Evolutionary conservation across 2,329 filamentous ascomycete genomes (phyloP).

Genomic region (Neoascochyta sp.): DNA sequence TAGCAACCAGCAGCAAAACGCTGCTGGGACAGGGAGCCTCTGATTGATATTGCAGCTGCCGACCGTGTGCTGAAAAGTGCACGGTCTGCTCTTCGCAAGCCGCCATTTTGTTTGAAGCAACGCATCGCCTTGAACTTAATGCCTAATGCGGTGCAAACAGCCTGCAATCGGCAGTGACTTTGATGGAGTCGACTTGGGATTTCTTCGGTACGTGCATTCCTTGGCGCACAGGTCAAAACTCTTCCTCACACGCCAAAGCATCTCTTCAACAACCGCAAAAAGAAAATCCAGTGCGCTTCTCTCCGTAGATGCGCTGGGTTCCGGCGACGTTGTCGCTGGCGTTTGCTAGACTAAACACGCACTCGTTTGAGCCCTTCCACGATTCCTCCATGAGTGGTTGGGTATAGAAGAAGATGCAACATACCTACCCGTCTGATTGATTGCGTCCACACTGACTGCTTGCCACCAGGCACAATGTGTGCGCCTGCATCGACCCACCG

Average conservation of each 20-base stretch:
- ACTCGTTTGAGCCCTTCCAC: constrained; percentile 39
- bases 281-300: constrained; percentile 32
- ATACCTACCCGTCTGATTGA: no score
- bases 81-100: constrained; percentile 20
- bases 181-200: no score
- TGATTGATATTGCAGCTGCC: constrained; percentile 5
- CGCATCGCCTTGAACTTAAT: constrained; percentile 33
- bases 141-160: not conserved
- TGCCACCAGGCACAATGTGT: constrained; percentile 11
- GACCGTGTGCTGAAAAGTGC: constrained; percentile 8
- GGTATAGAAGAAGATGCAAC: constrained; percentile 36
- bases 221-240: not conserved
- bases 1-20: no score
- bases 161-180: constrained; percentile 1
- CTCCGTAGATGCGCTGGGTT: constrained; percentile 31
- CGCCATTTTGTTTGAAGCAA: constrained; percentile 34
- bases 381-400: constrained; percentile 28
- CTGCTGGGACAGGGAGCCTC: constrained; percentile 7
- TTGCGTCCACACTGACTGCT: no score
- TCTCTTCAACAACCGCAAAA: constrained; percentile 29
- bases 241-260: no score
- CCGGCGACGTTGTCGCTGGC: constrained; percentile 26
- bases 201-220: not conserved
- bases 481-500: no score
- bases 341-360: constrained; percentile 35